Evolutionary conservation across 2,329 filamentous ascomycete genomes (phyloP).

Genomic region (Nothomitra cinnamomea): DNA sequence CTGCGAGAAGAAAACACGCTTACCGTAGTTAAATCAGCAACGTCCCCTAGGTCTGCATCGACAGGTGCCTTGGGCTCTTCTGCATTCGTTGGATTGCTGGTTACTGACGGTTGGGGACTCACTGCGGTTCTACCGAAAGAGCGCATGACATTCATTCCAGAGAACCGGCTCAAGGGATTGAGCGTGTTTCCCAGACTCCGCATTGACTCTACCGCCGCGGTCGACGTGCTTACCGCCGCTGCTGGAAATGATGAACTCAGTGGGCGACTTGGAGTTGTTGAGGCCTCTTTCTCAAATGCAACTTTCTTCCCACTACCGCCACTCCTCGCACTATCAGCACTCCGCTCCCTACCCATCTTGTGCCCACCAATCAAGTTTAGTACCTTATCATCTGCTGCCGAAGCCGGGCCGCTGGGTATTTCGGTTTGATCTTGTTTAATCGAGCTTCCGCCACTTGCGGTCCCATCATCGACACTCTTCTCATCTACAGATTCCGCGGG

Average conservation of each 20-base stretch:
- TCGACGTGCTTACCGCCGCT: constrained; percentile 19
- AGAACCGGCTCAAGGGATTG: constrained; percentile 67
- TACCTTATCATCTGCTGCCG: constrained; percentile 41
- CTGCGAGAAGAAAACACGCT: constrained; percentile 15
- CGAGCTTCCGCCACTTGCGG: not conserved
- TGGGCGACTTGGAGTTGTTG: not conserved
- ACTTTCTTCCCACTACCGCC: constrained; percentile 42
- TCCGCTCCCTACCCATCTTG: constrained; percentile 48
- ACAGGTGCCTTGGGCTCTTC: not conserved
- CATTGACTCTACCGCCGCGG: constrained; percentile 63
- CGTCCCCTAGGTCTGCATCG: not conserved
- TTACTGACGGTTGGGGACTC: constrained; percentile 24
- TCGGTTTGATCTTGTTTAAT: not conserved
- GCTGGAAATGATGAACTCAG: constrained; percentile 10
- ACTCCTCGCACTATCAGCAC: constrained; percentile 55
- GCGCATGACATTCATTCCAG: constrained; percentile 55
- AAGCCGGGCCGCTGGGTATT: not conserved
- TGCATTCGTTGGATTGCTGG: constrained; percentile 7
- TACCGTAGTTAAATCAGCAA: constrained; percentile 35
- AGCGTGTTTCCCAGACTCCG: constrained; percentile 63
- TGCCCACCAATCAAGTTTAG: constrained; percentile 55
- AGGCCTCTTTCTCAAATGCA: constrained; percentile 25
- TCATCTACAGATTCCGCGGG: constrained; percentile 15
- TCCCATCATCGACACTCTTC: constrained; percentile 1
- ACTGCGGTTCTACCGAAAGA: constrained; percentile 48